A percentile compares a stretch with the other conserved stretches of the same genome.
Evolutionary conservation across 2,329 filamentous ascomycete species (phyloP).

Genomic region (Talaromyces atroroseus): DNA sequence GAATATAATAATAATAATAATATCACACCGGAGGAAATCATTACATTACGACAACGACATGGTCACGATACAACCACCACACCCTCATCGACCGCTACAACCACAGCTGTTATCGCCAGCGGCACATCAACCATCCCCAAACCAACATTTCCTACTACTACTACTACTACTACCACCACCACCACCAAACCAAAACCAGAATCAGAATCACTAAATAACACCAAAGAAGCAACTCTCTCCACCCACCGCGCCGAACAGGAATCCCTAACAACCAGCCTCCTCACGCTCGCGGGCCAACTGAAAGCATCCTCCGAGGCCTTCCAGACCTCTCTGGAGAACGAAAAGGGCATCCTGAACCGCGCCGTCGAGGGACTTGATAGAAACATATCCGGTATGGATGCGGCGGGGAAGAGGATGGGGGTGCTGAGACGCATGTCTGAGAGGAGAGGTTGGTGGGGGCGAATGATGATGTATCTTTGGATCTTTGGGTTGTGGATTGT

Average conservation of each 20-base stretch:
- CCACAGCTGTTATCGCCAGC: background rate
- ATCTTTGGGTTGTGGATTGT: constrained; percentile 77
- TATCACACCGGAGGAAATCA: background rate
- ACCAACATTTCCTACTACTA: too few relatives aligned
- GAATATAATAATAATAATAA: background rate
- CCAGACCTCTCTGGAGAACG: constrained; percentile 64
- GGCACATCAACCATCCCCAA: background rate
- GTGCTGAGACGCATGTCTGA: constrained; percentile 74
- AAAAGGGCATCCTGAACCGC: constrained; percentile 64
- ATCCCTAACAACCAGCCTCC: constrained; percentile 70
- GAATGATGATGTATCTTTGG: constrained; percentile 77
- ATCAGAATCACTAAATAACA: constrained; percentile 17
- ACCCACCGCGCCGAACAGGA: constrained; percentile 79
- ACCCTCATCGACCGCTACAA: background rate
- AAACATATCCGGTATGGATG: constrained; percentile 69
- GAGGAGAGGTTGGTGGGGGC: constrained; percentile 79
- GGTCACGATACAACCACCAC: background rate
- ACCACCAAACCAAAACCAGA: background rate
- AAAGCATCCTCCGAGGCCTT: constrained; percentile 72
- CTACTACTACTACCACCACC: too few relatives aligned
- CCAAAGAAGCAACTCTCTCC: constrained; percentile 63
- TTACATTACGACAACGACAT: constrained; percentile 5
- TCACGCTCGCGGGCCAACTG: constrained; percentile 70
- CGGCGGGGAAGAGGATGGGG: constrained; percentile 71
- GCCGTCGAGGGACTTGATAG: constrained; percentile 71